Evolutionary conservation across 805 yeast species (phyloP).

Genomic region (Blastobotrys chiropterorum): DNA sequence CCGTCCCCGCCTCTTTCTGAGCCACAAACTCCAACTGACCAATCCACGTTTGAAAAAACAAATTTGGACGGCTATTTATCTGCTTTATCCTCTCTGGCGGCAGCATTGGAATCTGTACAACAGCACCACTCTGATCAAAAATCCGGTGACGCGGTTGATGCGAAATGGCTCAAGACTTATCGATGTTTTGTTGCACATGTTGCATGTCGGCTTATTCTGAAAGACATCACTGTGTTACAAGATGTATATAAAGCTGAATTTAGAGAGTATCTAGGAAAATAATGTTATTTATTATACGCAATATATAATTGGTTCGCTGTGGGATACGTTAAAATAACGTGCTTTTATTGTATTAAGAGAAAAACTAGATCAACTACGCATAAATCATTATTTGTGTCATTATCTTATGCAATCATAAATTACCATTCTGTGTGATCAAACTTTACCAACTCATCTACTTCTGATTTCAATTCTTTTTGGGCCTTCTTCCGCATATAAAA

Average conservation of each 20-base stretch:
- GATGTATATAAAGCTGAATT: conserved; percentile 11
- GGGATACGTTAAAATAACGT: no score
- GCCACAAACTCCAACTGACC: conserved; percentile 2
- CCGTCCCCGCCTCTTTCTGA: background rate
- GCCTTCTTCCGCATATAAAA: conserved; percentile 92
- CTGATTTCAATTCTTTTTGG: conserved; percentile 61
- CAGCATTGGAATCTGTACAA: conserved; percentile 9
- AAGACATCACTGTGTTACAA: conserved; percentile 10
- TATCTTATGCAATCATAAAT: background rate
- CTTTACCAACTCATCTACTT: conserved; percentile 51
- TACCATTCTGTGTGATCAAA: conserved; percentile 48
- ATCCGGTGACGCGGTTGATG: conserved; percentile 3
- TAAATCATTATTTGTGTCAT: background rate
- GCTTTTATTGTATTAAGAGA: no score
- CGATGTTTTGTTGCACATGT: conserved; percentile 11
- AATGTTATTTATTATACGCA: background rate
- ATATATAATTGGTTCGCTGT: background rate
- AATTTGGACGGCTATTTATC: conserved; percentile 8
- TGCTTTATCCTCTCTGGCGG: conserved; percentile 6
- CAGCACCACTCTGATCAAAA: background rate
- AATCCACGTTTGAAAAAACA: background rate
- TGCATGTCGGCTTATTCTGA: conserved; percentile 13
- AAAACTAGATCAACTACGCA: no score
- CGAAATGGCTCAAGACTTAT: conserved; percentile 8
- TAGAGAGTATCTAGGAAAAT: conserved; percentile 8